Evolutionary conservation across 2,329 filamentous ascomycete species (phyloP).

Genomic region (Dichotomopilus funicola): DNA sequence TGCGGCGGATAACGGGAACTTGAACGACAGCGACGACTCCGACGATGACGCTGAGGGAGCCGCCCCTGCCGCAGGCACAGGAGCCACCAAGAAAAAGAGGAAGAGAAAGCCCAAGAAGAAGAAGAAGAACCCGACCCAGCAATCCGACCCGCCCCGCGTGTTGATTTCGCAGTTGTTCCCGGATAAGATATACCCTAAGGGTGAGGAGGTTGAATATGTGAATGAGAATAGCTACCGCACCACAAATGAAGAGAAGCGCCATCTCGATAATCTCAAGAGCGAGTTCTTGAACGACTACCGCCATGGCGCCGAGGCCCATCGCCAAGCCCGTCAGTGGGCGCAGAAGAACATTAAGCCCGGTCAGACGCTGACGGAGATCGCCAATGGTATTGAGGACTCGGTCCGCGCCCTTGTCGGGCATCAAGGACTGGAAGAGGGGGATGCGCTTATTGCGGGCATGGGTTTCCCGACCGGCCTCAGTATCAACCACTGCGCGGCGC

Average conservation of each 20-base stretch:
- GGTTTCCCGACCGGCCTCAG: conserved; percentile 78
- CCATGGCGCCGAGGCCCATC: conserved; percentile 70
- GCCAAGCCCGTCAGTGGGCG: conserved; percentile 75
- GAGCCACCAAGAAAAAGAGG: conserved; percentile 68
- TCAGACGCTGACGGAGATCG: conserved; percentile 69
- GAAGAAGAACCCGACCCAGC: conserved; percentile 57
- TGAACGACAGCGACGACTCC: conserved; percentile 43
- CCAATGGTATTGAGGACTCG: conserved; percentile 73
- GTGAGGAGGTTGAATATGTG: conserved; percentile 70
- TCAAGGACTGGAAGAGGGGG: conserved; percentile 67
- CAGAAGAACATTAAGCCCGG: conserved; percentile 74
- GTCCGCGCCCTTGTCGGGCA: conserved; percentile 71
- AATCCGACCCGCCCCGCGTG: conserved; percentile 72
- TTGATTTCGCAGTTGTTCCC: conserved; percentile 68
- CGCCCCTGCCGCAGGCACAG: conserved; percentile 33
- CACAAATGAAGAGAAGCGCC: conserved; percentile 76
- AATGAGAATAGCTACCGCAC: conserved; percentile 74
- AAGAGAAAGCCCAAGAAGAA: conserved; percentile 71
- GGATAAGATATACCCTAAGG: conserved; percentile 64
- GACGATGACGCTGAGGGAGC: conserved; percentile 43
- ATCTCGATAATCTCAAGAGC: conserved; percentile 72
- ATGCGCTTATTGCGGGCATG: conserved; percentile 69
- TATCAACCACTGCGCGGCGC: conserved; percentile 75
- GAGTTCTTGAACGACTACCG: conserved; percentile 74
- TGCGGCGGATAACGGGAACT: conserved; percentile 34